Evolutionary conservation across 192 early-diverging fungal genomes (phyloP), one percentile per base, ranked within the genome.

Genomic region (Fimicolochytrium jonesii): DNA sequence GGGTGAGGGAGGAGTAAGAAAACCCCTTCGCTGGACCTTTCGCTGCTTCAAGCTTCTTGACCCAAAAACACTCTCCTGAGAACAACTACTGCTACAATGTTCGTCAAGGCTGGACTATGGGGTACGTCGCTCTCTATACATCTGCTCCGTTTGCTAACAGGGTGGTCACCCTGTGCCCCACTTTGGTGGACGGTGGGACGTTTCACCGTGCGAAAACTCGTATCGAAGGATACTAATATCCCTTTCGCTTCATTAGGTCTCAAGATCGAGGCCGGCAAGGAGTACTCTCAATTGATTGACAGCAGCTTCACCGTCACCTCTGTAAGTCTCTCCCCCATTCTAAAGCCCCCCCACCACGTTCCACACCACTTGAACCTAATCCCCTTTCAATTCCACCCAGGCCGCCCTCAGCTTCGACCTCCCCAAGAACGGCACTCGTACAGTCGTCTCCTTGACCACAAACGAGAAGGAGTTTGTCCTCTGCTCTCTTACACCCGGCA

Each of bases 401-500:
- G 90, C 92, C 45, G 83, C 90, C n/a, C 75, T 95, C 34, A 78
- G 70, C 46, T 74, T 72, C 4, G 72, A 78, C 29, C 62, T 79
- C 28, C 64, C 74, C 31, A 72, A 65, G 11, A 73, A 66, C 55
- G 59, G 73, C 6, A 70, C 68, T 10, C 87, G 91, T 54, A 78
- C 88, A 2, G 85, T 84, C 47, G 71, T 97, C 26, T 59, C 76
- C 18, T 72, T 94, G 56, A 85, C 77, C 4, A 81, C 87, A 32
- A 83, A 91, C 47, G 78, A 84, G 33, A 82, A 84, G 65, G 74
- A 78, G 17, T 93, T 88, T 75, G 82, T 86, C 1, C 77, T 95
- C 42, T 94, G 92, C 74, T 85, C 90, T 23, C 68, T 97, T 66
- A 87, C 79, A 11, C 81, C 88, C 10, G 91, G 86, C 44, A 74